Conservation (phyloP, 768 basidiomycete species). For the Pleurotus platypus region DNA sequence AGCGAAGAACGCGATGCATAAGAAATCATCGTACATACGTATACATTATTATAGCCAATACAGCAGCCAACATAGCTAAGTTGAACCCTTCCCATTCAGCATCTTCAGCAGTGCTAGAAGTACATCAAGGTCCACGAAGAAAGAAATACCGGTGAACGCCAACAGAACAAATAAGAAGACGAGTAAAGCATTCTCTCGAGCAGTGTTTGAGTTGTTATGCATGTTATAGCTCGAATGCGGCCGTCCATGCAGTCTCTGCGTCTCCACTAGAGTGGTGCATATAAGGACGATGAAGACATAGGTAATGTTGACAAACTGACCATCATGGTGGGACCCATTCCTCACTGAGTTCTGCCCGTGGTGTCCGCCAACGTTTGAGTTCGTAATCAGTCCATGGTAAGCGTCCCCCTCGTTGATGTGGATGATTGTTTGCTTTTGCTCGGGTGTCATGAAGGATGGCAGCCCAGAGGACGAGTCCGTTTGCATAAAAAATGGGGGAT, state of each 20-base stretch:
- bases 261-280: not conserved
- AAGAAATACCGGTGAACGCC: not conserved
- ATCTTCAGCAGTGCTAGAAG: not conserved
- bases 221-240: too few species aligned
- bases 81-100: not conserved
- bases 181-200: not conserved
- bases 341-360: not conserved
- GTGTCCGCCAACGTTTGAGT: not conserved
- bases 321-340: not conserved
- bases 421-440: too few species aligned
- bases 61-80: not conserved
- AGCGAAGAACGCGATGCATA: too few species aligned
- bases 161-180: not conserved
- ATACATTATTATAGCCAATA: too few species aligned
- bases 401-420: not conserved
- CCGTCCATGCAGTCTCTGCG: not conserved
- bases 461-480: too few species aligned
- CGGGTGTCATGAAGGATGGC: too few species aligned
- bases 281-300: not conserved
- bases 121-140: slow-evolving; percentile 1
- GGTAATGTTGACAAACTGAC: not conserved
- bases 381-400: not conserved
- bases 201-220: too few species aligned
- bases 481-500: too few species aligned
- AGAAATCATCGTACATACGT: too few species aligned